phyloP scores from a whole-genome alignment of 768 basidiomycete genomes.

The Tricholoma matsutake region DNA sequence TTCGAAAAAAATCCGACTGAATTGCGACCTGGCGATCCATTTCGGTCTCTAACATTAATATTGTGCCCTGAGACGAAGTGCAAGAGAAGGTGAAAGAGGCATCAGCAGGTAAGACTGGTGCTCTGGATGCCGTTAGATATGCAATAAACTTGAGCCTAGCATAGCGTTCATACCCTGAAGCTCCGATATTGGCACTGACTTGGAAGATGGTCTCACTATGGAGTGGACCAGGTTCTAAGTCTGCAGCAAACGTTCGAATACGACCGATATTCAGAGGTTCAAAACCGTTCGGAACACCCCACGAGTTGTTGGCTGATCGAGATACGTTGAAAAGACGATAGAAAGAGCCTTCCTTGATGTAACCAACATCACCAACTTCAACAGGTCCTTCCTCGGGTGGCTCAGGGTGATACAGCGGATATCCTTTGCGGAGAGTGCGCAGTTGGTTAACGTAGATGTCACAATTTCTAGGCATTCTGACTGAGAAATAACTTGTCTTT shows the following conservation, averaged over 20 bases:
- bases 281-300: background rate
- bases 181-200: background rate
- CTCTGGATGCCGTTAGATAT: too few species aligned
- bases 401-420: constrained; percentile 1
- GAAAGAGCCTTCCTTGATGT: background rate
- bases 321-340: background rate
- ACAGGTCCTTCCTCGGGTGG: background rate
- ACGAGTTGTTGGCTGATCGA: background rate
- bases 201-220: background rate
- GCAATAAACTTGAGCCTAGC: too few species aligned
- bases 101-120: background rate
- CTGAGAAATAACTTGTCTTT: too few species aligned
- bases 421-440: background rate
- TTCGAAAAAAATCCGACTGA: background rate
- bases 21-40: background rate
- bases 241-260: background rate
- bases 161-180: background rate
- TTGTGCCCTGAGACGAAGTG: background rate
- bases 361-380: constrained; percentile 1
- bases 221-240: background rate
- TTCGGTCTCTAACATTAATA: background rate
- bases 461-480: too few species aligned
- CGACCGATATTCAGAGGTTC: background rate
- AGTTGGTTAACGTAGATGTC: too few species aligned
- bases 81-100: background rate